These are phyloP conservation scores for Sungouiozyma ichnusensis DNA, from an alignment of 805 yeast genomes.

Conservation along the genomic window DNA sequence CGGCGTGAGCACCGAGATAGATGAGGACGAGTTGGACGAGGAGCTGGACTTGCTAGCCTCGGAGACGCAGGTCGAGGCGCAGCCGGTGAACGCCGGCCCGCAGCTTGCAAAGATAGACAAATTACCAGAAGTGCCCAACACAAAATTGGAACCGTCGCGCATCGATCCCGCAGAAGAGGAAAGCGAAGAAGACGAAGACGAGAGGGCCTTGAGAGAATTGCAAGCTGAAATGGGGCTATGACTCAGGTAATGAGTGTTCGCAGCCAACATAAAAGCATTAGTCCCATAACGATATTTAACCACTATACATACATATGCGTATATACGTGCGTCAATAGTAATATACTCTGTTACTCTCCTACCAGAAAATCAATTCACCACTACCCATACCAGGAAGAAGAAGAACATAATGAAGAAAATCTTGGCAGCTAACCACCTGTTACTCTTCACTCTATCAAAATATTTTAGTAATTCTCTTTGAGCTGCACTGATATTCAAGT, in stretches of 20 bases:
- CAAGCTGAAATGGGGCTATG: constrained; percentile 83
- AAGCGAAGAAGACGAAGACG: constrained; percentile 65
- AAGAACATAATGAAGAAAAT: constrained; percentile 79
- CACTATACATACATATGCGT: constrained; percentile 1
- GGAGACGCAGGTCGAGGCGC: constrained; percentile 41
- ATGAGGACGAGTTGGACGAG: constrained; percentile 89
- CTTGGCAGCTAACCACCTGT: constrained; percentile 85
- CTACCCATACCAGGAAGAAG: constrained; percentile 68
- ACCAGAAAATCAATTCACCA: constrained; percentile 47
- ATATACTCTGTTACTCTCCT: not conserved
- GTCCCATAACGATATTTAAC: not conserved
- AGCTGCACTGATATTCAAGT: constrained; percentile 83
- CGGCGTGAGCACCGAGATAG: constrained; percentile 40
- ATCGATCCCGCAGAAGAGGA: constrained; percentile 1
- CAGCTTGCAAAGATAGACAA: constrained; percentile 3
- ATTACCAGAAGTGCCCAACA: constrained; percentile 40
- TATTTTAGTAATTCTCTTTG: constrained; percentile 88
- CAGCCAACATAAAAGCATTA: too few species aligned
- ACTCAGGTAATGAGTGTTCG: constrained; percentile 3
- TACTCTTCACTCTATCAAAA: constrained; percentile 76
- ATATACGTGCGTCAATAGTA: not conserved
- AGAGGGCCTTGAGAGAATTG: constrained; percentile 65
- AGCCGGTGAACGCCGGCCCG: constrained; percentile 2
- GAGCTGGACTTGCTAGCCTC: constrained; percentile 83
- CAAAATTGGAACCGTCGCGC: constrained; percentile 18